Conservation (phyloP, 1,139 yeast genomes). For the Blastobotrys petasosporus region DNA sequence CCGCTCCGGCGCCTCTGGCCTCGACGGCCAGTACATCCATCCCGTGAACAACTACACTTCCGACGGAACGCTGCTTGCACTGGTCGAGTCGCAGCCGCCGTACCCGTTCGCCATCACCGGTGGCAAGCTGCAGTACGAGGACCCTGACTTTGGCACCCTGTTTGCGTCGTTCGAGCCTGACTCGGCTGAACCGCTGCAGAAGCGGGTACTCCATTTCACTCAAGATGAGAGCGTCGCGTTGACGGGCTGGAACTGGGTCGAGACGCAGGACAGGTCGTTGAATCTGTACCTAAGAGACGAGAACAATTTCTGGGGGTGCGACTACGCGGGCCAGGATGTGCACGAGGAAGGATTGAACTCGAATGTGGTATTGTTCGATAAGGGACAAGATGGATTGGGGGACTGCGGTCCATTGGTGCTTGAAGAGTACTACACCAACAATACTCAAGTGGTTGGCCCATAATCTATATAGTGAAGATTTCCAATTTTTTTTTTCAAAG, state of each 20-base stretch:
- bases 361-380: no score
- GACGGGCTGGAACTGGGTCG: neutral
- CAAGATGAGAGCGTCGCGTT: neutral
- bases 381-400: no score
- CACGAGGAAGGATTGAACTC: no score
- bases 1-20: constrained; percentile 4
- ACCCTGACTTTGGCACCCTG: constrained; percentile 1
- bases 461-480: no score
- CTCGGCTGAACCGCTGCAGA: neutral
- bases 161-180: constrained; percentile 1
- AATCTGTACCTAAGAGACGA: neutral
- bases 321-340: no score
- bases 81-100: constrained; percentile 4
- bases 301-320: neutral
- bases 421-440: no score
- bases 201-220: constrained; percentile 1
- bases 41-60: neutral
- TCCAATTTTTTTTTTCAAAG: no score
- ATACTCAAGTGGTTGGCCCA: no score
- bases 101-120: constrained; percentile 1
- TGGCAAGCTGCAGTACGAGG: constrained; percentile 1
- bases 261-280: neutral
- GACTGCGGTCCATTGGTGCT: no score
- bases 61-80: neutral
- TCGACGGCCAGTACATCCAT: constrained; percentile 6